Base-by-base conservation (phyloP, 176 grass and related monocot species). In the Musa itinerans region DNA sequence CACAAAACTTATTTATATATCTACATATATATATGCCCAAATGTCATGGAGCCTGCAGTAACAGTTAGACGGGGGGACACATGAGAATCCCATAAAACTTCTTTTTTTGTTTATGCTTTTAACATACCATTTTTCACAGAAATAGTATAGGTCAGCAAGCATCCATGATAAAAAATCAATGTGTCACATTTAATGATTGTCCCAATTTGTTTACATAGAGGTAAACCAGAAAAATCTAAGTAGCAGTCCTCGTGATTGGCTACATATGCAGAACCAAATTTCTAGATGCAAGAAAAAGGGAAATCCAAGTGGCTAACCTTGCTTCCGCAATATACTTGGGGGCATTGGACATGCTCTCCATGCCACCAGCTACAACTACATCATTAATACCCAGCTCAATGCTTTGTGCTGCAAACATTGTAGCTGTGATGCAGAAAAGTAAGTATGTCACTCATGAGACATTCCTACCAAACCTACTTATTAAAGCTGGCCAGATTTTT, bases 261-360 rank as follows among this genome's bases (percentile, higher is more conserved):
- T n/a, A 65, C 73, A 13, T 16, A 74, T 1, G 15, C 48, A 43
- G 34, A 5, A 43, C 34, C 34, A 43, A 43, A 43, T 43, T 11
- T 82, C 68, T 1, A 53, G 23, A 2, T 10, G 34, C 68, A 71
- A 21, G 20, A 74, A 57, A 25, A 54, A 69, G 53, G 23, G 51
- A 2, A 69, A 56, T 65, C 54, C 65, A 11, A 53, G 63, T 56
- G 50, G 24, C 3, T 10, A 65, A 96, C 92, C 92, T 89, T 68
- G 89, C 82, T 74, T 85, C 72, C 11, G 70, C 69, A 8, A 87
- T 53, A 61, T 96, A 96, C 89, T 96, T 96, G 21, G 92, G 92
- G 48, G 67, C 82, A 66, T 96, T 96, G 0, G 92, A 96, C 92
- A 96, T 96, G 84, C 89, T 96, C 72, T 96, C 92, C 92, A 96